phyloP scores from a whole-genome alignment of 2,329 filamentous ascomycete genomes.

The Fusarium sp. region DNA sequence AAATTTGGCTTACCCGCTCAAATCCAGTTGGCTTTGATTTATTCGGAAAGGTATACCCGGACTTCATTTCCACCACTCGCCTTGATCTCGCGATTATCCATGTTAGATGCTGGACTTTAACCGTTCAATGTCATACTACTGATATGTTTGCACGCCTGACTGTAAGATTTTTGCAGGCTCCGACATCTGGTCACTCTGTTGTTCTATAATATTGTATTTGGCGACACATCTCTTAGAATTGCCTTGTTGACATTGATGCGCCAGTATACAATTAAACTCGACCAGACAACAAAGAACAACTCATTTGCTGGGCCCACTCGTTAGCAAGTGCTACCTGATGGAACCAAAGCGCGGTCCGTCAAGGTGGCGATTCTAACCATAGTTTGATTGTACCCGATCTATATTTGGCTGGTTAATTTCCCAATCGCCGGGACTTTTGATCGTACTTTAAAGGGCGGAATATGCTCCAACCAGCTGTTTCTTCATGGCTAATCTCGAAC shows the following conservation, averaged over 20 bases:
- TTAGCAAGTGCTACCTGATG: constrained; percentile 6
- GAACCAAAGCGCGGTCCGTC: constrained; percentile 6
- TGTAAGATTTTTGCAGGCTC: constrained; percentile 3
- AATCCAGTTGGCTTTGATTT: constrained; percentile 9
- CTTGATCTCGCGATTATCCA: constrained; percentile 35
- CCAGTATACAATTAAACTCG: background rate
- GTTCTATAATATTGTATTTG: constrained; percentile 3
- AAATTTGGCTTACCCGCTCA: constrained; percentile 20
- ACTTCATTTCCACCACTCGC: constrained; percentile 48
- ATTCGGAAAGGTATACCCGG: constrained; percentile 27
- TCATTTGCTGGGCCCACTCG: constrained; percentile 22
- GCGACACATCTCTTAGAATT: constrained; percentile 10
- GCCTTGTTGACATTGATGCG: background rate
- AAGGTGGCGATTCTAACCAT: constrained; percentile 11
- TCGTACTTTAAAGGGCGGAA: constrained; percentile 8
- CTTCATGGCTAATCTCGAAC: constrained; percentile 35
- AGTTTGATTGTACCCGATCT: constrained; percentile 17
- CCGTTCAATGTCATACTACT: constrained; percentile 12
- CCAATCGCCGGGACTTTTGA: constrained; percentile 14
- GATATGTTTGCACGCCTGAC: background rate
- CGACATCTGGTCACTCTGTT: background rate
- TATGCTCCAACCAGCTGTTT: background rate
- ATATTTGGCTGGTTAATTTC: constrained; percentile 27
- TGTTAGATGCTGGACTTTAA: constrained; percentile 6
- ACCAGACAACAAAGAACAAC: constrained; percentile 18